Base-by-base conservation (phyloP, 1,139 yeast genomes). In the Barnettozyma hawaiiensis region DNA sequence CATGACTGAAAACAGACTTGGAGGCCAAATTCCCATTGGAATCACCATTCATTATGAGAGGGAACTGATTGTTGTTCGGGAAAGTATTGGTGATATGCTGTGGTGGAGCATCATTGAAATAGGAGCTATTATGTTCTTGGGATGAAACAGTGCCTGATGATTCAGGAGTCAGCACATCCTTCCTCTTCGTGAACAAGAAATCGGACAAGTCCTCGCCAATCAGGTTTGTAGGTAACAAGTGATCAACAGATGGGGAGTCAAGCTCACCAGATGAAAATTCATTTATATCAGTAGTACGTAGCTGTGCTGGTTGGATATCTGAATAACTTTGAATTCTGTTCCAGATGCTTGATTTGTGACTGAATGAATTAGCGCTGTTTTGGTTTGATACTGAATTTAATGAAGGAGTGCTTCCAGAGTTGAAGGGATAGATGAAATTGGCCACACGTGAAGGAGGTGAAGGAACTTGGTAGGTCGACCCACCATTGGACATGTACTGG, bases 191-290 rank as follows among this genome's bases (percentile, higher is more conserved):
- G 31, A 46, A 43, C 10, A 44, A 20, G 3, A 41, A 37, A 14
- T 43, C 56, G 8, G 51, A 43, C 7, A 51, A 29, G 33, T 53
- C 58, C n/a, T 55, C 59, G 19, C 47, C 50, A 24, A 56, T 55
- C 19, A 56, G 40, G 24, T 52, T 41, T 2, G 57, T 40, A 4
- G 60, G 60, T 10, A 56, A 34, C 19, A 48, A 46, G 15, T 48
- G 52, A 22, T 50, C 51, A 10, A 48, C 49, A 8, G 48, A 45
- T 15, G 59, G 57, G 3, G 55, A 47, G 8, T 51, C 56, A 12
- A 54, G 14, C 8, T 49, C 52, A 3, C 16, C 31, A 6, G 28
- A 15, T 6, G 27, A 16, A 14, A 37, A 22, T 15, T 38, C 46
- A 4, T 15, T 31, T 16, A 37, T 26, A 18, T 43, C 42, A 7